phyloP scores from a whole-genome alignment of 2,329 filamentous ascomycete species.

The Ophiostoma populinum region DNA sequence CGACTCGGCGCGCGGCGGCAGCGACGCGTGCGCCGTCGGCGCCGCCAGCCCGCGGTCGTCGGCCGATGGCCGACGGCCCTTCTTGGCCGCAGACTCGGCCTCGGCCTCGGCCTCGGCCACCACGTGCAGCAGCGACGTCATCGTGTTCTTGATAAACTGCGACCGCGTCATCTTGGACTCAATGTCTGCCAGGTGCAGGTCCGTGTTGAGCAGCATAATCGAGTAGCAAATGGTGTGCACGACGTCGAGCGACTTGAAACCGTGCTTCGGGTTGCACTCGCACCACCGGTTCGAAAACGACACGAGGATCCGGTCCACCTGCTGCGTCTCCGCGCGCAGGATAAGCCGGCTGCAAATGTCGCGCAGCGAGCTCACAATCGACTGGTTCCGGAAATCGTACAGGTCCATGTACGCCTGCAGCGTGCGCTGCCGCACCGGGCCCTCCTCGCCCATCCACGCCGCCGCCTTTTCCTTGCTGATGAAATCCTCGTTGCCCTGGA shows the following conservation, averaged over 20 bases:
- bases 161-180: conserved; percentile 89
- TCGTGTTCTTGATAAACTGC: conserved; percentile 93
- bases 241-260: conserved; percentile 81
- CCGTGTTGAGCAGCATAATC: conserved; percentile 85
- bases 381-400: conserved; percentile 70
- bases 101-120: conserved; percentile 54
- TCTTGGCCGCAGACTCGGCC: conserved; percentile 29
- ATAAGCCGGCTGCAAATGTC: conserved; percentile 67
- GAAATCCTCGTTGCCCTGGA: conserved; percentile 67
- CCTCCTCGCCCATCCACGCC: conserved; percentile 72
- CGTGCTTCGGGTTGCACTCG: conserved; percentile 78
- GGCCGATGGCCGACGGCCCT: conserved; percentile 15
- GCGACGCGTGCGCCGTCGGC: conserved; percentile 15
- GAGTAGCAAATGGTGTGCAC: conserved; percentile 97
- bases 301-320: conserved; percentile 86
- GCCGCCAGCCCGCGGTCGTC: conserved; percentile 3
- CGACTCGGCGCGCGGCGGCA: conserved; percentile 28
- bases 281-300: conserved; percentile 85
- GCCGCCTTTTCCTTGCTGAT: conserved; percentile 66
- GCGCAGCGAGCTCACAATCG: conserved; percentile 62
- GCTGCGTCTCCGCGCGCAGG: conserved; percentile 83
- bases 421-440: conserved; percentile 37
- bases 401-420: conserved; percentile 75
- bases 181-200: conserved; percentile 87
- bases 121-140: conserved; percentile 70